Conservation (phyloP, 148 eudicot species). For the Diospyros kaki region DNA sequence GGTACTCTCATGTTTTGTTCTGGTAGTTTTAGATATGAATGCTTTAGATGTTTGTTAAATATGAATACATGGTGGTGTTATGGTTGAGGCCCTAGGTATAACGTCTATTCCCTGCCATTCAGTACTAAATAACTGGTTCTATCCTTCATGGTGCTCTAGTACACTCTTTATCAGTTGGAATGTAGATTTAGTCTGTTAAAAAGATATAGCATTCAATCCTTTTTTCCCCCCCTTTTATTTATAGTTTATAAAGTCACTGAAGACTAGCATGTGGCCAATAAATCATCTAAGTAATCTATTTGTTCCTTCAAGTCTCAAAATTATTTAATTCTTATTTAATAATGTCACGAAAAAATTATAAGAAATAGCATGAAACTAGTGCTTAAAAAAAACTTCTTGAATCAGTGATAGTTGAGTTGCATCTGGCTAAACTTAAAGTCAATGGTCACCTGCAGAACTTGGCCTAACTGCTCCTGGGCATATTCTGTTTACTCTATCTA, state of each 20-base stretch:
- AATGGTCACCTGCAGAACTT: not conserved
- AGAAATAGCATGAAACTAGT: not conserved
- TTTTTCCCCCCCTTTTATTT: not conserved
- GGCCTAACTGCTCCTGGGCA: not conserved
- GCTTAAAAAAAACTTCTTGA: not conserved
- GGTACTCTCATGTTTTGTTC: conserved; percentile 34
- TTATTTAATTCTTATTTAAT: too few species aligned
- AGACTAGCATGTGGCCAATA: not conserved
- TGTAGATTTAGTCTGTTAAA: not conserved
- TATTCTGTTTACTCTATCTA: not conserved
- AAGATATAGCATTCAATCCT: not conserved
- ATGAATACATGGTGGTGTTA: not conserved
- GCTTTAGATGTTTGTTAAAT: too few species aligned
- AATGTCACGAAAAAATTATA: too few species aligned
- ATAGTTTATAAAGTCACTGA: not conserved
- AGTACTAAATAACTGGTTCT: not conserved
- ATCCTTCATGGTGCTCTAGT: not conserved
- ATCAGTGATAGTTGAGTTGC: not conserved
- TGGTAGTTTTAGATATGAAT: not conserved
- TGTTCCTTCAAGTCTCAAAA: too few species aligned
- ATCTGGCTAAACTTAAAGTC: not conserved
- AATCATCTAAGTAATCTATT: not conserved
- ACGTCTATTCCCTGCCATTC: not conserved
- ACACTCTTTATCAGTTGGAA: not conserved
- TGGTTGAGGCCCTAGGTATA: not conserved